Evolutionary conservation across 768 basidiomycete genomes (phyloP), one percentile per base, ranked within the genome.

Genomic region (Boletus insuetus): DNA sequence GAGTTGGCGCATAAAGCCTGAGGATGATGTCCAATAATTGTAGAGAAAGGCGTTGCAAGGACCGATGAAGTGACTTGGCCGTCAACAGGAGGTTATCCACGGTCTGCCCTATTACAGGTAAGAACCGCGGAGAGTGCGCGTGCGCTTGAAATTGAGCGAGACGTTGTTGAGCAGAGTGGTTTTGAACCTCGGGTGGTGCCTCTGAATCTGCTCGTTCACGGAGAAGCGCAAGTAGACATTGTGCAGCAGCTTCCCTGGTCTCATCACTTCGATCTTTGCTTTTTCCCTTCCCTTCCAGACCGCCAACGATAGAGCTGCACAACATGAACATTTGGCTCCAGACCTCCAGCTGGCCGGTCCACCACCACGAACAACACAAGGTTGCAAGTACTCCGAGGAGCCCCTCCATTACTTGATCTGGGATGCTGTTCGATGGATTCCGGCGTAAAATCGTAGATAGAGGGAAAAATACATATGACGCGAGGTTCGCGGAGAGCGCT

Each of bases 321-420:
- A 92, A 75, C 76, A 85, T 87, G 69, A 95, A 91, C 24, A 94
- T 73, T 64, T 97, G 93, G 64, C 89, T 86, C 94, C 94, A 95
- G 26, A 84, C 70, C 51, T 76, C 76, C 37, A 82, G 46, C 44
- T 91, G 90, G 66, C 86, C 86, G 19, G 76, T 75, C 89, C 89
- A 91, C 91, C 92, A 94, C 87, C 91, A 92, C n/a, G 77, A 74
- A 19, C 84, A 78, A 59, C 80, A 83, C 24, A 98, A 75, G 2
- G 80, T 61, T 3, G 74, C 67, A 31, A 96, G 73, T 13, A 81
- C 73, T 24, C 75, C 62, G 55, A 97, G 76, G 20, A 94, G 70
- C 51, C 80, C 82, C 71, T 97, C 91, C 45, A 96, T 74, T 31
- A 94, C 73, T 62, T 86, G 86, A 63, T 94, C 87, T 9, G 92